Conservation (phyloP, 1,139 yeast species). For the Lodderomyces elongisporus region DNA sequence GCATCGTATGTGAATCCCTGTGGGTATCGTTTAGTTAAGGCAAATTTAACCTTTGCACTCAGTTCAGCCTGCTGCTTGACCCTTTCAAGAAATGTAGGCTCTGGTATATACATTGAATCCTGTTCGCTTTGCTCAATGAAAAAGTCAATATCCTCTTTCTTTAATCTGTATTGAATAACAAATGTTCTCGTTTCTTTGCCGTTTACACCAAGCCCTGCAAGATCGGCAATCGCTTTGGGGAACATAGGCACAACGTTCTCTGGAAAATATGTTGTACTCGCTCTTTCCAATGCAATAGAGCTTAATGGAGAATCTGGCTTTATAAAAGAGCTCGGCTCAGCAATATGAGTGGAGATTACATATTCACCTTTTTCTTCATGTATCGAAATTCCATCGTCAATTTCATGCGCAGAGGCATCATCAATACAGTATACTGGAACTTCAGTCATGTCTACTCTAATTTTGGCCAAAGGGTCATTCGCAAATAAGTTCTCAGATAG, state of each 20-base stretch:
- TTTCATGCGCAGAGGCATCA: slow-evolving; percentile 74
- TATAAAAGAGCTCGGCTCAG: slow-evolving; percentile 76
- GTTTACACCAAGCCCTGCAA: slow-evolving; percentile 55
- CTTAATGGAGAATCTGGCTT: slow-evolving; percentile 46
- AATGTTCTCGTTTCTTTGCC: slow-evolving; percentile 34
- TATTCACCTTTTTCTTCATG: slow-evolving; percentile 27
- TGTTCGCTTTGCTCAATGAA: slow-evolving; percentile 20
- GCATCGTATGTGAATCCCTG: slow-evolving; percentile 32
- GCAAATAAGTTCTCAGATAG: slow-evolving; percentile 20
- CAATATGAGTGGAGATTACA: slow-evolving; percentile 67
- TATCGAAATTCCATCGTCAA: slow-evolving; percentile 88
- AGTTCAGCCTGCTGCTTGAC: slow-evolving; percentile 19
- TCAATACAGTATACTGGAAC: slow-evolving; percentile 81
- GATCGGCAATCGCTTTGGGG: slow-evolving; percentile 51
- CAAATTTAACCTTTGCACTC: slow-evolving; percentile 12
- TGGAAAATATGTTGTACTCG: slow-evolving; percentile 72
- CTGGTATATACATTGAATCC: slow-evolving; percentile 15
- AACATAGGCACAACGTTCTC: slow-evolving; percentile 64
- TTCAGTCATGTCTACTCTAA: slow-evolving; percentile 33
- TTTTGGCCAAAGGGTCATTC: slow-evolving; percentile 29
- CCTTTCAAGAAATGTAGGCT: slow-evolving; percentile 10
- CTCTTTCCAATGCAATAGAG: slow-evolving; percentile 54
- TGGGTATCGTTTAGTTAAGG: slow-evolving; percentile 26
- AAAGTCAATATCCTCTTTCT: slow-evolving; percentile 20
- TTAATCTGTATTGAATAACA: slow-evolving; percentile 27